A percentile compares a stretch with the other conserved stretches of the same genome.
Conservation (phyloP, 352 stramenopile species). For the Phytophthora capsici region DNA sequence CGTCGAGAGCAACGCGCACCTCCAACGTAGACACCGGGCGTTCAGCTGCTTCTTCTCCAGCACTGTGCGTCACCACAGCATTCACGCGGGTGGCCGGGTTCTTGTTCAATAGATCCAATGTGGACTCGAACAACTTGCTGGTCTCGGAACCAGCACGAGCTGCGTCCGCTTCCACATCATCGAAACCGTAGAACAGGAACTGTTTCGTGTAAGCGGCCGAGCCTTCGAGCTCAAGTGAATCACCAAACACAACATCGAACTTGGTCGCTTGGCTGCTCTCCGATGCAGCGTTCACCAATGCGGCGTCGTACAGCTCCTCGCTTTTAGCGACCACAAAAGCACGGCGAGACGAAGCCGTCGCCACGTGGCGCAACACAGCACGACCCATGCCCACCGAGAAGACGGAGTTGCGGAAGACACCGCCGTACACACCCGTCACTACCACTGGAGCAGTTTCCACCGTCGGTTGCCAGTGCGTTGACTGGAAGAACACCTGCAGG, state of each 20-base stretch:
- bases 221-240: conserved; percentile 45
- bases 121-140: conserved; percentile 43
- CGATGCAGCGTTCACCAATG: conserved; percentile 41
- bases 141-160: conserved; percentile 42
- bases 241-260: conserved; percentile 66
- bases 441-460: conserved; percentile 42
- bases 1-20: conserved; percentile 58
- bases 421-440: conserved; percentile 72
- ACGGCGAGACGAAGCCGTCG: conserved; percentile 41
- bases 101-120: conserved; percentile 61
- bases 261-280: conserved; percentile 51
- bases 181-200: conserved; percentile 92
- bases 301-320: conserved; percentile 63
- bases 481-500: conserved; percentile 80
- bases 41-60: conserved; percentile 12
- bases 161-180: conserved; percentile 68
- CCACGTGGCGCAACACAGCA: conserved; percentile 68
- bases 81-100: conserved; percentile 73
- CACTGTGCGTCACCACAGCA: conserved; percentile 64
- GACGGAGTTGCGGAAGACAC: conserved; percentile 63
- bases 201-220: conserved; percentile 78
- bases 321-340: conserved; percentile 88
- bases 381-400: conserved; percentile 78
- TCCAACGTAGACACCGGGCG: conserved; percentile 62
- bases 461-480: conserved; percentile 41